Conservation (phyloP, 1,284 basidiomycete species). For the Gastroboletus turbinatus region DNA sequence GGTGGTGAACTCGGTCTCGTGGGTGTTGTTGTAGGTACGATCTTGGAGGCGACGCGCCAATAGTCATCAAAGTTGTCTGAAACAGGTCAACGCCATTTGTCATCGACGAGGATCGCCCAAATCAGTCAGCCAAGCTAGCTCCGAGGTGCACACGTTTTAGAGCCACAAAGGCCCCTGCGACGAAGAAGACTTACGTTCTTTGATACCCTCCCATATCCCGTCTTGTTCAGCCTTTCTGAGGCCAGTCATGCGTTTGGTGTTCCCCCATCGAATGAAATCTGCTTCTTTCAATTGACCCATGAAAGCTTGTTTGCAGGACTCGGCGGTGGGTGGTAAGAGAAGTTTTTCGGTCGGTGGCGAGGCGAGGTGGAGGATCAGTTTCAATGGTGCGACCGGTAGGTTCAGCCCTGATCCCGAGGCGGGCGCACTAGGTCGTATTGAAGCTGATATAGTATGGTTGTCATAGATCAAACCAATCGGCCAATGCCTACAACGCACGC, state of each 20-base stretch:
- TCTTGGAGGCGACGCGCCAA: conserved; percentile 87
- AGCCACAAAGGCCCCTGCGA: conserved; percentile 21
- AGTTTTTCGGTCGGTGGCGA: conserved; percentile 85
- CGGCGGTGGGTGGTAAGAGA: conserved; percentile 72
- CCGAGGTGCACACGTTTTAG: conserved; percentile 15
- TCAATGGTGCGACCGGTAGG: conserved; percentile 55
- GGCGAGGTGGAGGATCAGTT: conserved; percentile 80
- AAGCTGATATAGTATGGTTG: conserved; percentile 65
- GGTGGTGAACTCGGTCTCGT: conserved; percentile 52
- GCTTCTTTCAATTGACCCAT: conserved; percentile 95
- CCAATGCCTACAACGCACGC: conserved; percentile 81
- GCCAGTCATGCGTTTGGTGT: conserved; percentile 87
- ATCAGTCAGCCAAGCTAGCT: conserved; percentile 25
- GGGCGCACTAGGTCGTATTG: conserved; percentile 48
- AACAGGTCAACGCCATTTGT: conserved; percentile 9
- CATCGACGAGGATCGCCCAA: conserved; percentile 16
- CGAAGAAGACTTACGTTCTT: conserved; percentile 63
- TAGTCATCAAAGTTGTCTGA: conserved; percentile 94
- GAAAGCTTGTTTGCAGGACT: conserved; percentile 86
- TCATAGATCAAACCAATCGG: conserved; percentile 91
- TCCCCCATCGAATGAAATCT: conserved; percentile 94
- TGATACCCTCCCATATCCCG: conserved; percentile 91
- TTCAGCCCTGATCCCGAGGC: conserved; percentile 37
- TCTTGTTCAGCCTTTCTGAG: conserved; percentile 89
- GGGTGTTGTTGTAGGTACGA: conserved; percentile 68